Percentiles rank a stretch among this genome's conserved stretches.
Evolutionary conservation across 139 green algal species (phyloP).

Genomic region (Tetratostichococcus sp.): DNA sequence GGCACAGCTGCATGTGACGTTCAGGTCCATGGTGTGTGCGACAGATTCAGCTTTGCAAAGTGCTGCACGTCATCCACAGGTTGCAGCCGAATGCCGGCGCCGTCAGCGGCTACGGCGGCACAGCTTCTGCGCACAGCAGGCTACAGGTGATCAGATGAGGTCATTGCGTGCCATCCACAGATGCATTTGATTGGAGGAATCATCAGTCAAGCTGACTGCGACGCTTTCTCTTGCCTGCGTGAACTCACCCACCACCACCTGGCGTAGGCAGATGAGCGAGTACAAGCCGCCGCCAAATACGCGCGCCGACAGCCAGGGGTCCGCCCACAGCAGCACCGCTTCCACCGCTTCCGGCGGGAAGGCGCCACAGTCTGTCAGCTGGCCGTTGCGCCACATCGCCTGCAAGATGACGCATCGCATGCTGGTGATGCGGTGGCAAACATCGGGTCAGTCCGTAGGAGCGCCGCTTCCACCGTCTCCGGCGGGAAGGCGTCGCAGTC

Average conservation of each 20-base stretch:
- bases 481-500: not conserved
- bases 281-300: conserved; percentile 21
- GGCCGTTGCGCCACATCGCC: too few species aligned
- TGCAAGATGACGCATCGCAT: too few species aligned
- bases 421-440: too few species aligned
- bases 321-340: conserved; percentile 21
- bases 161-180: too few species aligned
- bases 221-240: not conserved
- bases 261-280: conserved; percentile 20
- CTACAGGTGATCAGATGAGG: too few species aligned
- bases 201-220: too few species aligned
- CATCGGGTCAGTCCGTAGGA: conserved; percentile 24
- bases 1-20: not conserved
- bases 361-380: too few species aligned
- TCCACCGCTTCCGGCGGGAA: conserved; percentile 11
- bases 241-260: conserved; percentile 11
- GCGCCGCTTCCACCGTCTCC: conserved; percentile 13
- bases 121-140: not conserved
- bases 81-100: too few species aligned
- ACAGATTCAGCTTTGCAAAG: too few species aligned
- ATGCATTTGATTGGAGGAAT: too few species aligned
- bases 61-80: not conserved
- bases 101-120: not conserved
- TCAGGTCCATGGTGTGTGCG: too few species aligned
- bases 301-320: conserved; percentile 14